Evolutionary conservation across 2,329 filamentous ascomycete species (phyloP), one percentile per base, ranked within the genome.

Genomic region (Neopestalotiopsis rosae): DNA sequence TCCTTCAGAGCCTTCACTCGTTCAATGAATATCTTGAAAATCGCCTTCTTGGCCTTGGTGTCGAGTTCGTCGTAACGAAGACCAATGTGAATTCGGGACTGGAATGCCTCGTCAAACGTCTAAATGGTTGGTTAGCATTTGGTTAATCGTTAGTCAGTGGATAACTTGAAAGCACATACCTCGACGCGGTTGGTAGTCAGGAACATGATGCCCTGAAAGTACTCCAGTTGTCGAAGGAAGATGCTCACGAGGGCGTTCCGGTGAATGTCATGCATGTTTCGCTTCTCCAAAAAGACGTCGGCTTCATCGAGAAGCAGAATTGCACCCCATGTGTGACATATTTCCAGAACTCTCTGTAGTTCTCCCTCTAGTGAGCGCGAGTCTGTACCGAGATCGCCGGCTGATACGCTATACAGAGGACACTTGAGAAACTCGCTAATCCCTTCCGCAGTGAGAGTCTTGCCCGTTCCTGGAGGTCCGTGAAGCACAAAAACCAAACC

Each of bases 191-290:
- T 97, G 2, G 94, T 97, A 0, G 94, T 97, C 32, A 97, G 81
- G 83, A 97, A 97, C 4, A 97, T 80, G 66, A 97, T 97, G 3
- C 94, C 94, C 76, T 97, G 93, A 81, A 97, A 97, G 79, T 97
- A 97, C 80, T 98, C 95, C 0, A 97, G 85, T 68, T 95, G 86
- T 0, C 94, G 90, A 2, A 97, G 83, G 84, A 97, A 97, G 75
- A 97, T 94, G 78, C 91, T 93, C 66, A 97, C 94, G 1, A 96
- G 88, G 0, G 92, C 92, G 74, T 97, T 97, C 69, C 94, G 91
- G 76, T 94, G 91, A 66, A 97, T 91, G 74, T 97, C 93, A 71
- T 94, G 91, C 75, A 94, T 90, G 62, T 93, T 92, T 1, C 94
- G 90, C 79, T 93, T 92, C 83, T 97, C 93, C 10, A 97, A 83